Conservation (phyloP, 176 grass and related monocot species). For the Olyra latifolia region DNA sequence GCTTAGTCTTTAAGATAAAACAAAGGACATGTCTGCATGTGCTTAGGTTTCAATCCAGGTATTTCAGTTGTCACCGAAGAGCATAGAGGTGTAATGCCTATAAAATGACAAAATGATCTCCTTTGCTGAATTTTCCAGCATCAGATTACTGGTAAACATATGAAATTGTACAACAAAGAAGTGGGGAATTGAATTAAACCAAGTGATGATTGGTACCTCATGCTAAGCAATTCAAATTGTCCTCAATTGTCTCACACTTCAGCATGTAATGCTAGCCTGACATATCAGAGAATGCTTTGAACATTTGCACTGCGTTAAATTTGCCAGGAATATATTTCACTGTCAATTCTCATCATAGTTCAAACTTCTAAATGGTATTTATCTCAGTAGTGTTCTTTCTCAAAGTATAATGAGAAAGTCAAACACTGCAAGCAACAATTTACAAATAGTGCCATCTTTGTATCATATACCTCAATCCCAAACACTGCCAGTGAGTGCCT, state of each 20-base stretch:
- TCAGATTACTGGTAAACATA: neutral
- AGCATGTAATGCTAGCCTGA: neutral
- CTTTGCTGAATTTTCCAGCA: neutral
- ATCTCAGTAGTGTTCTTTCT: neutral
- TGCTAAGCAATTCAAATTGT: neutral
- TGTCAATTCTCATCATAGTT: neutral
- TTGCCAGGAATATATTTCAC: neutral
- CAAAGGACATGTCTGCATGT: conserved; percentile 18
- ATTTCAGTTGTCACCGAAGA: conserved; percentile 15
- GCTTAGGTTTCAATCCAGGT: conserved; percentile 23
- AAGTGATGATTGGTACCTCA: neutral
- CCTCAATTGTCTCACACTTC: neutral
- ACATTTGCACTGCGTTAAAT: neutral
- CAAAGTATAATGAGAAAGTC: neutral
- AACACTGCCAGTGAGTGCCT: neutral
- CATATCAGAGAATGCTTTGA: neutral
- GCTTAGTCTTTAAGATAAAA: conserved; percentile 20
- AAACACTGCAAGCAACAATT: conserved; percentile 13
- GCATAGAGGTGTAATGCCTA: conserved; percentile 9
- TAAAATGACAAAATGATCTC: neutral
- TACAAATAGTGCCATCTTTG: neutral
- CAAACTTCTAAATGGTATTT: neutral
- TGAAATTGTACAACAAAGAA: conserved; percentile 7
- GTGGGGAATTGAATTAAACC: neutral
- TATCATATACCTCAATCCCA: neutral